Evolutionary conservation across 2,329 filamentous ascomycete species (phyloP).

Genomic region (Fusarium pseudocircinatum): DNA sequence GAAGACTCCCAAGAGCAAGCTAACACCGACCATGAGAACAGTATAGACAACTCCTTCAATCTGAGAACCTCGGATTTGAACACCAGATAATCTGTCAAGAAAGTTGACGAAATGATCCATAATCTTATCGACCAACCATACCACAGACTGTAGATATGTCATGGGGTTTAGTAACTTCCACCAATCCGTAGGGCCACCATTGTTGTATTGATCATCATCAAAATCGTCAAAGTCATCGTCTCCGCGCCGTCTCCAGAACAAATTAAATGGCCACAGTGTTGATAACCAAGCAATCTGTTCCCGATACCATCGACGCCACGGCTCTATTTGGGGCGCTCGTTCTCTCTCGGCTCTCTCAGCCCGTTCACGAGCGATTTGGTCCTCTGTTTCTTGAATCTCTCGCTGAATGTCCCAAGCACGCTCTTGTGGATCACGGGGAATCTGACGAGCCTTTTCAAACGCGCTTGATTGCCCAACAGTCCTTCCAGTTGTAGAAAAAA

Average conservation of each 20-base stretch:
- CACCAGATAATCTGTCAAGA: conserved; percentile 23
- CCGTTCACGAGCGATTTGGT: conserved; percentile 21
- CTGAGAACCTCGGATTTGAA: neutral
- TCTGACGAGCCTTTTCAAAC: conserved; percentile 4
- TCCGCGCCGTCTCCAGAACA: conserved; percentile 2
- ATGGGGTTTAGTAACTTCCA: conserved; percentile 45
- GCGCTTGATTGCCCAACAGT: neutral
- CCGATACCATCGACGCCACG: conserved; percentile 32
- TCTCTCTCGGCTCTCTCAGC: conserved; percentile 19
- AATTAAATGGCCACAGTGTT: conserved; percentile 31
- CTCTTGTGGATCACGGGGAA: conserved; percentile 19
- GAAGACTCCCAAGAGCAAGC: conserved; percentile 1
- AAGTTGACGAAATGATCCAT: conserved; percentile 33
- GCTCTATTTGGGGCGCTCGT: neutral
- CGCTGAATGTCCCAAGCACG: conserved; percentile 32
- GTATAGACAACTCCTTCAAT: neutral
- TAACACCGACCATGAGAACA: neutral
- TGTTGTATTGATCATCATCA: conserved; percentile 7
- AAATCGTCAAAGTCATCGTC: conserved; percentile 19
- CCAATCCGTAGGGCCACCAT: conserved; percentile 32
- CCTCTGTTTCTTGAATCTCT: conserved; percentile 33
- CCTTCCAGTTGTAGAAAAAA: conserved; percentile 17
- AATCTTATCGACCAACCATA: conserved; percentile 36
- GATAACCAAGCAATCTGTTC: conserved; percentile 37
- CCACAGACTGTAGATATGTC: conserved; percentile 44